These are phyloP conservation scores for Pestalotiopsis sp. DNA, from an alignment of 2,329 filamentous ascomycete genomes.

Conservation along the genomic window DNA sequence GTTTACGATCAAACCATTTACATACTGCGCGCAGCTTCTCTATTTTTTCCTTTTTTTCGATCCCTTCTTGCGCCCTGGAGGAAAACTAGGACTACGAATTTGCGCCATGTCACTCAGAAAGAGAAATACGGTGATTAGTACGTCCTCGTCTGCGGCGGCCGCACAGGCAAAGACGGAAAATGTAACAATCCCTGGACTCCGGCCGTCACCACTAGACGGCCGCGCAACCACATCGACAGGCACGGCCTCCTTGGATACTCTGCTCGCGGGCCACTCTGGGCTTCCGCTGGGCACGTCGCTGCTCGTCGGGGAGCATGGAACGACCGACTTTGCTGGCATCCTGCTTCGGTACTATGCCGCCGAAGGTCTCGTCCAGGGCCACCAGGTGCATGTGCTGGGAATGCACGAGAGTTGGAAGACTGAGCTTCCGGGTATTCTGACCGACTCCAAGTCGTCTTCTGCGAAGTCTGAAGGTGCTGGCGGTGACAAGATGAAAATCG, in stretches of 20 bases:
- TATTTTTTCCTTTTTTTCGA: not conserved
- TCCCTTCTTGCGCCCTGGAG: not conserved
- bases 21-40: not conserved
- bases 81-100: not conserved
- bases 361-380: slow-evolving; percentile 89
- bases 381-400: slow-evolving; percentile 84
- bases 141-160: slow-evolving; percentile 32
- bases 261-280: slow-evolving; percentile 85
- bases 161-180: slow-evolving; percentile 38
- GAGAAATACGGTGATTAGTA: slow-evolving; percentile 56
- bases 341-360: slow-evolving; percentile 88
- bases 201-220: slow-evolving; percentile 88
- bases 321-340: slow-evolving; percentile 89
- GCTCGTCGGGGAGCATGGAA: slow-evolving; percentile 85
- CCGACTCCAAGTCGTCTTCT: slow-evolving; percentile 39
- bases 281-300: slow-evolving; percentile 80
- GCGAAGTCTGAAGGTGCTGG: slow-evolving; percentile 40
- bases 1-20: not conserved
- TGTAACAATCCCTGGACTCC: slow-evolving; percentile 54
- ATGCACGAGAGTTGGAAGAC: slow-evolving; percentile 79
- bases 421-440: slow-evolving; percentile 76
- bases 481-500: slow-evolving; percentile 94
- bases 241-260: slow-evolving; percentile 79
- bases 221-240: slow-evolving; percentile 90
- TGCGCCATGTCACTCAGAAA: slow-evolving; percentile 61